Conservation (phyloP, 352 stramenopile genomes). For the Pythium rhizo-oryzae region DNA sequence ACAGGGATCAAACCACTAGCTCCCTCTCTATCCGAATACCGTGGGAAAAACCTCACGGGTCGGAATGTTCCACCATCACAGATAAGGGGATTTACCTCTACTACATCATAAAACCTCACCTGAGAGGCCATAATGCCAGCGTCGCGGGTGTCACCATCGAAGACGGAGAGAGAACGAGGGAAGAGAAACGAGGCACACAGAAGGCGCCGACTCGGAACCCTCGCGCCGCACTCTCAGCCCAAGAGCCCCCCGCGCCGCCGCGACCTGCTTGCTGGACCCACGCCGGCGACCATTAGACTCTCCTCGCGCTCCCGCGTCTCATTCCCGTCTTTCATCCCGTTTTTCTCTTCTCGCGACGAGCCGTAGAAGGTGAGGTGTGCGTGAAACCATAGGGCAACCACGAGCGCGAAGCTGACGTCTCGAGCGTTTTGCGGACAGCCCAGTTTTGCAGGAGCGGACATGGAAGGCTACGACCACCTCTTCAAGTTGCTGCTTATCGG, state of each 20-base stretch:
- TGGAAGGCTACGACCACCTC: slow-evolving; percentile 96
- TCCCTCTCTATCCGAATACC: slow-evolving; percentile 18
- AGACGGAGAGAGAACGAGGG: slow-evolving; percentile 22
- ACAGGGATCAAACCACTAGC: neutral
- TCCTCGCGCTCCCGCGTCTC: too few species aligned
- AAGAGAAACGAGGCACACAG: slow-evolving; percentile 18
- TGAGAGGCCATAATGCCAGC: neutral
- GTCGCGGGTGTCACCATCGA: slow-evolving; percentile 26
- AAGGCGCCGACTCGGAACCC: slow-evolving; percentile 8
- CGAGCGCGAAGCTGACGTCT: neutral
- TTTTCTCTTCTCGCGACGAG: neutral
- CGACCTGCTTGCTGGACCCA: neutral
- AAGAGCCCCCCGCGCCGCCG: neutral
- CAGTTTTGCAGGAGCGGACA: slow-evolving; percentile 21
- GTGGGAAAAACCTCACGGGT: slow-evolving; percentile 14
- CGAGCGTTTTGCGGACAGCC: neutral
- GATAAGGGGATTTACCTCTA: neutral
- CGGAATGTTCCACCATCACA: neutral
- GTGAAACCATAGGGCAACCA: neutral
- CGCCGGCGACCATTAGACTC: neutral
- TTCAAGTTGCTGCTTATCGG: slow-evolving; percentile 99
- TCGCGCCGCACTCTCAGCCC: neutral
- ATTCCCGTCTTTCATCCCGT: neutral
- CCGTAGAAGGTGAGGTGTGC: neutral
- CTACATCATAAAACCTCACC: slow-evolving; percentile 26